A percentile compares a stretch with the other conserved stretches of the same genome.
Conservation (phyloP, 257 asterid genomes). For the Primulina tabacum region DNA sequence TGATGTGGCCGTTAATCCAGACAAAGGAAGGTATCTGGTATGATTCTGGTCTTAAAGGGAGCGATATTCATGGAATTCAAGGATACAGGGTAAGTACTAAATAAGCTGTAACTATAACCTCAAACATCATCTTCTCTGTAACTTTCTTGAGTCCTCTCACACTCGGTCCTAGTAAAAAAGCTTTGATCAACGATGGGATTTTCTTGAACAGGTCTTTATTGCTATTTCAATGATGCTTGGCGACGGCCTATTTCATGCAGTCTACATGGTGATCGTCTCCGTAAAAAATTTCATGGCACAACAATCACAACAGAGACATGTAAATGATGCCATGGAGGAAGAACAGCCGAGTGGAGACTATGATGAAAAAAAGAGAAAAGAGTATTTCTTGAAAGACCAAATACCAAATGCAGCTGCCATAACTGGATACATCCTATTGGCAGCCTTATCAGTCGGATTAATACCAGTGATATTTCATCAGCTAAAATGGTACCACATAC, state of each 20-base stretch:
- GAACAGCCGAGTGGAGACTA: background rate
- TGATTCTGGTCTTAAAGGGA: conserved; percentile 23
- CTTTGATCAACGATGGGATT: no score
- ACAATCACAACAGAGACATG: background rate
- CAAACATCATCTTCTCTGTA: background rate
- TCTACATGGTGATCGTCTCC: conserved; percentile 41
- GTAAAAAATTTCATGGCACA: conserved; percentile 21
- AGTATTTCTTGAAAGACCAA: conserved; percentile 53
- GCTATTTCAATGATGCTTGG: conserved; percentile 77
- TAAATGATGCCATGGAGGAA: conserved; percentile 6
- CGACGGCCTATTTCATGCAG: conserved; percentile 66
- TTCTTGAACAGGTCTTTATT: conserved; percentile 44
- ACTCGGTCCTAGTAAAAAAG: background rate
- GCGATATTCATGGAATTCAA: conserved; percentile 61
- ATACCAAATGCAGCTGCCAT: conserved; percentile 38
- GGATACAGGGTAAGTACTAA: conserved; percentile 52
- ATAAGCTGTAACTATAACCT: background rate
- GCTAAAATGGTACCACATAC: conserved; percentile 55
- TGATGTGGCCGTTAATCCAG: conserved; percentile 56
- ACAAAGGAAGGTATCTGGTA: conserved; percentile 61
- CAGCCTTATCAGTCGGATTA: conserved; percentile 30
- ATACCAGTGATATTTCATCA: conserved; percentile 47
- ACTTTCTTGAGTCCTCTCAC: background rate
- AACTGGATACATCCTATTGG: conserved; percentile 39
- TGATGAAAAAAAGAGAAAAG: conserved; percentile 34